Conservation (phyloP, 306 rosid species). For the cucumber (Cucumis sativus) region DNA sequence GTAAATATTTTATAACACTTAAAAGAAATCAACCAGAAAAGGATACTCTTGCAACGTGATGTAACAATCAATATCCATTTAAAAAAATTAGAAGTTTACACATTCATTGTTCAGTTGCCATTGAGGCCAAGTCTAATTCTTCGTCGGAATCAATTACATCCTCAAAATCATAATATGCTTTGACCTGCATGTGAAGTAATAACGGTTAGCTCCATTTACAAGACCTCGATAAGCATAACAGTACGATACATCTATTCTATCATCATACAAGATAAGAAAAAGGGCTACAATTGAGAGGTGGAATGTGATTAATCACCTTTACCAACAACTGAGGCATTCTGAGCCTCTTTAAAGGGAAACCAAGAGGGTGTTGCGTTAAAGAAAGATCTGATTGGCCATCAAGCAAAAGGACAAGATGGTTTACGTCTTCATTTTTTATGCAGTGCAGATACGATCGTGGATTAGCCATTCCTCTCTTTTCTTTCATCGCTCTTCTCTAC, state of each 20-base stretch:
- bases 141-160: conserved; percentile 78
- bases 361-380: background rate
- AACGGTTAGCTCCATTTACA: background rate
- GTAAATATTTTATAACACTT: background rate
- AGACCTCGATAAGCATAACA: background rate
- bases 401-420: background rate
- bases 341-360: background rate
- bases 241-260: background rate
- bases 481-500: too few species aligned
- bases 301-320: background rate
- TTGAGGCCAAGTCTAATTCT: conserved; percentile 69
- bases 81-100: background rate
- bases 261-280: background rate
- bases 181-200: conserved; percentile 30
- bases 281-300: background rate
- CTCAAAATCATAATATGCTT: conserved; percentile 51
- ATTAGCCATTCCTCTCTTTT: too few species aligned
- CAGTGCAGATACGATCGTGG: too few species aligned
- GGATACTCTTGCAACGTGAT: background rate
- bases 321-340: background rate
- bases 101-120: conserved; percentile 36
- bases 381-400: background rate
- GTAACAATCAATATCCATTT: background rate
- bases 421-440: background rate
- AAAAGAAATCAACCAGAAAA: background rate